A percentile compares a stretch with the other conserved stretches of the same genome.
phyloP scores from a whole-genome alignment of 2,329 filamentous ascomycete species.

The Endothia cerciana region DNA sequence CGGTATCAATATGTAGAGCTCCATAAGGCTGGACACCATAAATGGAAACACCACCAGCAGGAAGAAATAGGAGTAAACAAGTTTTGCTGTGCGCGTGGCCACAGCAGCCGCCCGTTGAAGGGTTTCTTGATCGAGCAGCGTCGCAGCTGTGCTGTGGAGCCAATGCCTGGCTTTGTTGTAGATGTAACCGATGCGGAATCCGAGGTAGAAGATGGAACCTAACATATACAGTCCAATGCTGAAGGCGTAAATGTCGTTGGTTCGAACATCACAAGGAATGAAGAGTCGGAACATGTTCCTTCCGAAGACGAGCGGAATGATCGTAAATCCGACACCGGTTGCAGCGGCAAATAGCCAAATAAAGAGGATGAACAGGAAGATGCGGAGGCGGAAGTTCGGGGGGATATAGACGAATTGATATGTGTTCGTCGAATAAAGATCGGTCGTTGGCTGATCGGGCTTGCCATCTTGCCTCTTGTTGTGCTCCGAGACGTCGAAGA shows the following conservation, averaged over 20 bases:
- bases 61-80: conserved; percentile 76
- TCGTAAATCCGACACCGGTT: conserved; percentile 82
- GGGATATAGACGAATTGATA: conserved; percentile 81
- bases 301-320: conserved; percentile 84
- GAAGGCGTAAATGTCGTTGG: conserved; percentile 97
- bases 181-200: conserved; percentile 54
- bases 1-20: conserved; percentile 87
- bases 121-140: conserved; percentile 38
- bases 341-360: conserved; percentile 93
- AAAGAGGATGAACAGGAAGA: conserved; percentile 83
- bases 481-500: conserved; percentile 73
- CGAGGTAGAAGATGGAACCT: conserved; percentile 67
- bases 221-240: conserved; percentile 86
- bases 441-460: conserved; percentile 56
- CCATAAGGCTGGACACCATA: conserved; percentile 76
- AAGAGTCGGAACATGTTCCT: conserved; percentile 75
- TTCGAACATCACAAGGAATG: conserved; percentile 71
- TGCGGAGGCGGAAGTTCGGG: conserved; percentile 78
- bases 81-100: conserved; percentile 42
- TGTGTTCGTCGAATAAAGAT: conserved; percentile 60
- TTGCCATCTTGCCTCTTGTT: conserved; percentile 68
- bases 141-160: conserved; percentile 33
- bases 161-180: conserved; percentile 40
- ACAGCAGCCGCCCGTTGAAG: conserved; percentile 38
- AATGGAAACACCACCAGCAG: conserved; percentile 81